These are phyloP conservation scores for Penicillium egyptiacum DNA, from an alignment of 495 filamentous ascomycete genomes.

Conservation along the genomic window DNA sequence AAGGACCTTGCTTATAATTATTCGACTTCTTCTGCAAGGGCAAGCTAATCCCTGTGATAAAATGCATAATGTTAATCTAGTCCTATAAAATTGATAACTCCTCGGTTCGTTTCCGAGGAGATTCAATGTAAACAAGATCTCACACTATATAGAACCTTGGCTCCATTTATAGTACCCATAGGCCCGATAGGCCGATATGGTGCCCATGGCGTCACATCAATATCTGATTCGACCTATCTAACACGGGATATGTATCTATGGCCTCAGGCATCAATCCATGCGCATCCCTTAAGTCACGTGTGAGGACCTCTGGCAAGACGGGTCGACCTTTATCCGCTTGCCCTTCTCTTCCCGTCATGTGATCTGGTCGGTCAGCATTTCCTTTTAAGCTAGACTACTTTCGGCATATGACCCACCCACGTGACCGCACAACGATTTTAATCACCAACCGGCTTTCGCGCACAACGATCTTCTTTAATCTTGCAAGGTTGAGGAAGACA, in stretches of 20 bases:
- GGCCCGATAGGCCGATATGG: slow-evolving; percentile 9
- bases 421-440: slow-evolving; percentile 54
- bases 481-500: slow-evolving; percentile 60
- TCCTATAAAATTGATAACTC: slow-evolving; percentile 2
- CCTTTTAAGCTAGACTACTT: background rate
- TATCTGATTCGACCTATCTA: slow-evolving; percentile 11
- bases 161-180: slow-evolving; percentile 1
- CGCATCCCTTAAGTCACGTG: background rate
- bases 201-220: slow-evolving; percentile 9
- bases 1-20: slow-evolving; percentile 16
- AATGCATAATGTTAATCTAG: background rate
- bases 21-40: slow-evolving; percentile 25
- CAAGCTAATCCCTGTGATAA: slow-evolving; percentile 21
- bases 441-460: slow-evolving; percentile 33
- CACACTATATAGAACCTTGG: slow-evolving; percentile 7
- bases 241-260: slow-evolving; percentile 6
- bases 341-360: background rate
- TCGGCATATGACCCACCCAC: slow-evolving; percentile 22
- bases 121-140: slow-evolving; percentile 21
- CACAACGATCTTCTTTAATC: slow-evolving; percentile 34
- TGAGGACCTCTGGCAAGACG: background rate
- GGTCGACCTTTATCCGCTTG: background rate
- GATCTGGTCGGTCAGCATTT: background rate
- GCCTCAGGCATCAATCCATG: slow-evolving; percentile 13
- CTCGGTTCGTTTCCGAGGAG: slow-evolving; percentile 25